Evolutionary conservation across 768 basidiomycete species (phyloP).

Genomic region (Mycena filopes): DNA sequence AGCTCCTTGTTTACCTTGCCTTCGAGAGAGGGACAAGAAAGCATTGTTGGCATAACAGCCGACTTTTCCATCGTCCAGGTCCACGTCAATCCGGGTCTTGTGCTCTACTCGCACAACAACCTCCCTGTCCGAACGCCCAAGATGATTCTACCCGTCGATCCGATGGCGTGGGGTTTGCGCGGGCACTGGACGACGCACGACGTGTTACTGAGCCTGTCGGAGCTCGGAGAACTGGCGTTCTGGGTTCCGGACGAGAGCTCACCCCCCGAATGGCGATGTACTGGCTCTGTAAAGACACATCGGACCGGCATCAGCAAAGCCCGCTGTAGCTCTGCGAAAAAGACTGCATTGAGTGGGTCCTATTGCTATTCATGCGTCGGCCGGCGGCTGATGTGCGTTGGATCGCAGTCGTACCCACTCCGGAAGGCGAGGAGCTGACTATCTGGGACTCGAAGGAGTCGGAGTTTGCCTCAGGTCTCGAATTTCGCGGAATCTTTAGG

Average conservation of each 20-base stretch:
- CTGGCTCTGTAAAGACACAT: slow-evolving; percentile 80
- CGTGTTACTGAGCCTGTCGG: slow-evolving; percentile 81
- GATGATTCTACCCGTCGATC: slow-evolving; percentile 83
- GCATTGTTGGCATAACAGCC: slow-evolving; percentile 74
- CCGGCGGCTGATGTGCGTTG: slow-evolving; percentile 20
- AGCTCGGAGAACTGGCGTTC: slow-evolving; percentile 83
- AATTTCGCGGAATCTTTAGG: slow-evolving; percentile 74
- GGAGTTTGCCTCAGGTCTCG: slow-evolving; percentile 91
- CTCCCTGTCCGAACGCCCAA: slow-evolving; percentile 65
- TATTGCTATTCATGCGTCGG: background rate
- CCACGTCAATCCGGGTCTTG: slow-evolving; percentile 54
- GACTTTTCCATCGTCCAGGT: slow-evolving; percentile 70
- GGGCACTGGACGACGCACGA: slow-evolving; percentile 67
- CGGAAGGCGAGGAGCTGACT: slow-evolving; percentile 81
- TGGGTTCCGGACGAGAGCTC: slow-evolving; percentile 72
- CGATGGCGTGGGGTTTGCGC: slow-evolving; percentile 81
- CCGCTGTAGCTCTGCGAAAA: slow-evolving; percentile 90
- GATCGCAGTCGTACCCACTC: slow-evolving; percentile 64
- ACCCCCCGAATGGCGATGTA: slow-evolving; percentile 67
- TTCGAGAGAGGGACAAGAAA: slow-evolving; percentile 59
- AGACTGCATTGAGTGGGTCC: slow-evolving; percentile 83
- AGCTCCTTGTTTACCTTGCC: slow-evolving; percentile 76
- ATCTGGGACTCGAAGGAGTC: slow-evolving; percentile 98
- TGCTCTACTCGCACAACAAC: slow-evolving; percentile 57
- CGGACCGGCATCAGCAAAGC: slow-evolving; percentile 73